These are phyloP conservation scores for Tranzscheliella williamsii DNA, from an alignment of 1,284 basidiomycete species.

Conservation along the genomic window DNA sequence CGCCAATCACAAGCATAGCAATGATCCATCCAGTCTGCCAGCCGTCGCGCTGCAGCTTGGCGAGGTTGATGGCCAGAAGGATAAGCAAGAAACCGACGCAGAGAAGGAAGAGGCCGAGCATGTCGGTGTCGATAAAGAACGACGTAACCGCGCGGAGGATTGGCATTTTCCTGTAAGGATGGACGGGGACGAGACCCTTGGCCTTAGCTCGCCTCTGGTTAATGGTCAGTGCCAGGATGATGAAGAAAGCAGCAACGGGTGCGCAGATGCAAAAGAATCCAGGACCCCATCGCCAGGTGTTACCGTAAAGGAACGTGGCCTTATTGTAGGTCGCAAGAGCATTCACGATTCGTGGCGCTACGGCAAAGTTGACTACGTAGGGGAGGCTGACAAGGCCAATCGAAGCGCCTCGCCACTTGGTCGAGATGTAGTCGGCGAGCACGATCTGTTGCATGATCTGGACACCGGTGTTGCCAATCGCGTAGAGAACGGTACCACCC, in stretches of 20 bases:
- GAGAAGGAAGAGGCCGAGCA: constrained; percentile 53
- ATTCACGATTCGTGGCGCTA: constrained; percentile 21
- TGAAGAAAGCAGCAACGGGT: constrained; percentile 49
- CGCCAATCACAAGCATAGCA: constrained; percentile 54
- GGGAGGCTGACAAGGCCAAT: constrained; percentile 54
- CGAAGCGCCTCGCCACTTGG: constrained; percentile 50
- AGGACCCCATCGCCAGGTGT: constrained; percentile 54
- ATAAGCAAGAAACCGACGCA: constrained; percentile 53
- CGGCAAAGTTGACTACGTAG: constrained; percentile 56
- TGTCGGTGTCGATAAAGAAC: constrained; percentile 51
- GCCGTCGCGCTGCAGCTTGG: constrained; percentile 28
- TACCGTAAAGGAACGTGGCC: too few relatives aligned
- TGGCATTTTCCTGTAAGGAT: constrained; percentile 46
- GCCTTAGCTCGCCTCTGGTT: constrained; percentile 47
- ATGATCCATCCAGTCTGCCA: constrained; percentile 55
- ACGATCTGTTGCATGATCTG: constrained; percentile 60
- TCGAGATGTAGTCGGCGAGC: constrained; percentile 55
- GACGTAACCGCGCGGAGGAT: constrained; percentile 2
- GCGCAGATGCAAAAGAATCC: constrained; percentile 58
- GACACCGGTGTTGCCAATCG: constrained; percentile 55
- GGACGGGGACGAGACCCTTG: constrained; percentile 37
- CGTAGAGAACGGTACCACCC: constrained; percentile 53
- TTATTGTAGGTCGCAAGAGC: background rate
- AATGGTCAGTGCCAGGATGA: constrained; percentile 48
- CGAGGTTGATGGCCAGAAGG: constrained; percentile 50